Base-by-base conservation (phyloP, 345 rosid species). In the Clausena lansium region DNA sequence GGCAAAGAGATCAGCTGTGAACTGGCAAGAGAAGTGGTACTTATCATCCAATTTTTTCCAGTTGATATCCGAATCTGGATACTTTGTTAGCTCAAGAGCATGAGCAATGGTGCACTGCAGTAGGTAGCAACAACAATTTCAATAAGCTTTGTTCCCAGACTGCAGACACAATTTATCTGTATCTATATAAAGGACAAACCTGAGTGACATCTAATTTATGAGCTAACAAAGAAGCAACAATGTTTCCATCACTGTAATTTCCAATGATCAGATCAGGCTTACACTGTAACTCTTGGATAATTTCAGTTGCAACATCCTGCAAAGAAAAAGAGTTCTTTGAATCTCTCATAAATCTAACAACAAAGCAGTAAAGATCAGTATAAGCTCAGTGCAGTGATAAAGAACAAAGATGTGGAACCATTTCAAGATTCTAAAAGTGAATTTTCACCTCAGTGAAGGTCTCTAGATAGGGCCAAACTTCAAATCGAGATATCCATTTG, bases 381-480 rank as follows among this genome's bases (percentile, higher is more conserved):
- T 45, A 45, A 0, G 50, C 13, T 45, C 15, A 13, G 50, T 45
- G 50, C 50, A 3, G 50, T 45, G 50, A 45, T 0, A 0, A 13
- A 0, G 50, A 11, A 1, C 17, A 45, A 0, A 13, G 50, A 13
- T 13, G 5, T 45, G 50, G 50, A 45, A 45, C 0, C 5, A 45
- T 45, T 45, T 45, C 50, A 3, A 13, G 50, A 45, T 45, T 41
- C 15, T 13, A 0, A 11, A 45, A 45, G 17, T 45, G 1, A 2
- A 45, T 22, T 72, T 32, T 68, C 71, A 93, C 97, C 98, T 94
- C 98, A 4, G 98, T 86, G 85, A 78, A 94, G 69, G 89, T 90
- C 83, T 90, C 97, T 73, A 94, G 86, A 76, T 94, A 94, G 22
- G 98, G 98, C 98, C 98, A 94, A 65, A 94, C 98, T 88, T 94